A percentile compares a stretch with the other conserved stretches of the same genome.
Conservation (phyloP, 116 monocot species). For the Iris pallida region DNA sequence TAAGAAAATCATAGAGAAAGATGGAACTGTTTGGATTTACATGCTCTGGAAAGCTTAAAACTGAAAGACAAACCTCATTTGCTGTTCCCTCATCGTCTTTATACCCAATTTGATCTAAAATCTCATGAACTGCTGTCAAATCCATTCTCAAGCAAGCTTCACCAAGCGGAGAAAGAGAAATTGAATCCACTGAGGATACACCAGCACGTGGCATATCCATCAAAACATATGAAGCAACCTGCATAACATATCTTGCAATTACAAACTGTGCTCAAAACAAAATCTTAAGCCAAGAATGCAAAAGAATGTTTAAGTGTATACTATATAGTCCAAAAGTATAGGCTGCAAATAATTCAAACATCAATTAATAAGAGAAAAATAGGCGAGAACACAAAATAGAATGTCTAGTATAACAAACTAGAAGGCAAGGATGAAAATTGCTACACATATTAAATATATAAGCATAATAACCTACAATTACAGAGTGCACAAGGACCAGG, state of each 20-base stretch:
- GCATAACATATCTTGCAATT: background rate
- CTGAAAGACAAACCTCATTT: conserved; percentile 65
- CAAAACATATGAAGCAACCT: conserved; percentile 82
- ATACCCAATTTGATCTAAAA: conserved; percentile 70
- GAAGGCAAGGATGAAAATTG: too few species aligned
- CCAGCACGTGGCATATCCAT: conserved; percentile 76
- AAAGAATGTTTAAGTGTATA: background rate
- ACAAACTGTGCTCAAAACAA: conserved; percentile 4
- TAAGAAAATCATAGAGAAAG: too few species aligned
- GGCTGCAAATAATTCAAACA: too few species aligned
- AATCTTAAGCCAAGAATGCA: background rate
- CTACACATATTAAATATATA: too few species aligned
- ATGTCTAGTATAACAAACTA: too few species aligned
- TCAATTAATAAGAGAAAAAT: too few species aligned
- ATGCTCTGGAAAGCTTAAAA: background rate
- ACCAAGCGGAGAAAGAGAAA: conserved; percentile 79
- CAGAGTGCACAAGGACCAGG: too few species aligned
- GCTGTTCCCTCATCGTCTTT: conserved; percentile 92
- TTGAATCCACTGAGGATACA: conserved; percentile 50
- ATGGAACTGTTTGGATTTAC: background rate
- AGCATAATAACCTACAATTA: too few species aligned
- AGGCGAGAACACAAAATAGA: too few species aligned
- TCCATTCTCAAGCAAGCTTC: conserved; percentile 85
- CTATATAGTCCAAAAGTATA: too few species aligned
- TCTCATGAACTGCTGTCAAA: conserved; percentile 90